Conservation (phyloP, 164 flowering plant species). For the Chimonanthus praecox region DNA sequence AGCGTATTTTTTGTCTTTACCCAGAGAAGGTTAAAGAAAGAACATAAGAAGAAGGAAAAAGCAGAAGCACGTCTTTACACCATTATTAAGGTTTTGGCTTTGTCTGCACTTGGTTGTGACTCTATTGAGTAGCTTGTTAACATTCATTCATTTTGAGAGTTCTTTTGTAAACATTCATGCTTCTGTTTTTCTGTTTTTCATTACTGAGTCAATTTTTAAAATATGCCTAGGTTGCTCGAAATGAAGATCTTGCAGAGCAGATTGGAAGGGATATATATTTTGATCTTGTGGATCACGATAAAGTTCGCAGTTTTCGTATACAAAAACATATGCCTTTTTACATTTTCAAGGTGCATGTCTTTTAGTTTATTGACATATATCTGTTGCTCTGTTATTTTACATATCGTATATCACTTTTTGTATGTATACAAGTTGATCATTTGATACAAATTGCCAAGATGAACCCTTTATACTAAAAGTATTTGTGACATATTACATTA, state of each 20-base stretch:
- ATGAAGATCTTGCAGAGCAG: slow-evolving; percentile 72
- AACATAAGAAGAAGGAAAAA: slow-evolving; percentile 81
- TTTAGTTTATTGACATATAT: neutral
- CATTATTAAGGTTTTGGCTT: slow-evolving; percentile 59
- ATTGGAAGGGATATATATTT: slow-evolving; percentile 76
- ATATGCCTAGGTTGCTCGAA: slow-evolving; percentile 56
- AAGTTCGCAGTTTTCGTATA: slow-evolving; percentile 72
- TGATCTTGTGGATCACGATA: slow-evolving; percentile 87
- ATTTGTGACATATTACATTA: no score
- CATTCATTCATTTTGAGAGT: neutral
- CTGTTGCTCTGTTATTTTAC: neutral
- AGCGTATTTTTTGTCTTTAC: slow-evolving; percentile 2
- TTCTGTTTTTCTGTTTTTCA: neutral
- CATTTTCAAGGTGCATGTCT: slow-evolving; percentile 48
- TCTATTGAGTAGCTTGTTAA: neutral
- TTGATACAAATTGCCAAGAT: neutral
- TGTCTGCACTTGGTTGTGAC: neutral
- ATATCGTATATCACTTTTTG: neutral
- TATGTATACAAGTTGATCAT: neutral
- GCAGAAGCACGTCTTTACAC: slow-evolving; percentile 85
- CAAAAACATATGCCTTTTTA: slow-evolving; percentile 63
- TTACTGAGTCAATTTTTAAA: slow-evolving; percentile 1
- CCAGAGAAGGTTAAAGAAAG: slow-evolving; percentile 82
- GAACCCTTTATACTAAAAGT: no score
- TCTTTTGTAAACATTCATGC: neutral